Evolutionary conservation across 805 yeast genomes (phyloP).

Genomic region (Candida railenensis): DNA sequence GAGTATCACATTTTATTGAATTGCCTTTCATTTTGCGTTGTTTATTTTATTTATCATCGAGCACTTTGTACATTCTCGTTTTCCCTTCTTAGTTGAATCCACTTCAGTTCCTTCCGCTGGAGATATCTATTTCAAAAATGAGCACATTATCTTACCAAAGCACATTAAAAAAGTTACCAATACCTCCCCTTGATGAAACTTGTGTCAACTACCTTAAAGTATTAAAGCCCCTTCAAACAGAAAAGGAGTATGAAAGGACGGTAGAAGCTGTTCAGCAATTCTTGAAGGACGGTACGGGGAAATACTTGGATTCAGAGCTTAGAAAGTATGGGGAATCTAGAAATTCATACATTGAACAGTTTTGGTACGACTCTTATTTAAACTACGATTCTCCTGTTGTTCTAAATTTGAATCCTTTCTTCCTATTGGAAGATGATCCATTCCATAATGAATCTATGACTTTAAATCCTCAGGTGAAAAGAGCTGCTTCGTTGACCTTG

Average conservation of each 20-base stretch:
- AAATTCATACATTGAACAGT: slow-evolving; percentile 86
- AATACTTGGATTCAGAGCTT: slow-evolving; percentile 63
- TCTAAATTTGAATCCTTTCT: slow-evolving; percentile 87
- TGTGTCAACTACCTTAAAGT: slow-evolving; percentile 64
- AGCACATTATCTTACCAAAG: slow-evolving; percentile 62
- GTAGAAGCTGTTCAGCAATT: slow-evolving; percentile 55
- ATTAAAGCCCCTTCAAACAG: slow-evolving; percentile 79
- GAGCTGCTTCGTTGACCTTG: slow-evolving; percentile 78
- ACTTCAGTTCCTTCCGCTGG: not conserved
- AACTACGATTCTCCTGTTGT: slow-evolving; percentile 89
- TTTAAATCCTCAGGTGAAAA: slow-evolving; percentile 57
- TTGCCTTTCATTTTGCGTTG: not conserved
- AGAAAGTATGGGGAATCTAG: slow-evolving; percentile 60
- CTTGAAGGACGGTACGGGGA: slow-evolving; percentile 48
- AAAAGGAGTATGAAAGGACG: slow-evolving; percentile 64
- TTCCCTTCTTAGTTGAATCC: not conserved
- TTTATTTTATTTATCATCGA: not conserved
- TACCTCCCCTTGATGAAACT: slow-evolving; percentile 72
- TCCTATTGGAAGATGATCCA: slow-evolving; percentile 88
- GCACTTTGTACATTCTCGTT: not conserved
- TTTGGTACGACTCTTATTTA: slow-evolving; percentile 90
- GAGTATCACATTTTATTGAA: not conserved
- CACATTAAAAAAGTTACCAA: slow-evolving; percentile 66
- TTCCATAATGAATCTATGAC: slow-evolving; percentile 57
- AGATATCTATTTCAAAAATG: slow-evolving; percentile 7